phyloP scores from a whole-genome alignment of 2,329 filamentous ascomycete species.

The Myotisia sp. region DNA sequence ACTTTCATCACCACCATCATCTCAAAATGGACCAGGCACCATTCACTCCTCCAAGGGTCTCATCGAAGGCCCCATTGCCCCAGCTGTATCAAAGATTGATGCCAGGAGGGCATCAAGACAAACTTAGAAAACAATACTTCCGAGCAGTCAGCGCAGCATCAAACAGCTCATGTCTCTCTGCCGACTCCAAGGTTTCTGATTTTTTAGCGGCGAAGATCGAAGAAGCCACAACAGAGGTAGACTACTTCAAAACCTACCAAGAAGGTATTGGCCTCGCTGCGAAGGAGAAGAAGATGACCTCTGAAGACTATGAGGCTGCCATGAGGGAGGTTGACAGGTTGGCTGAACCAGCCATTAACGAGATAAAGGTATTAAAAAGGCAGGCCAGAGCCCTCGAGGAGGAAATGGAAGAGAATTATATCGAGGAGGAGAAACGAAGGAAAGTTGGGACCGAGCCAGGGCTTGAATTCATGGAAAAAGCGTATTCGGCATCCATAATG shows the following conservation, averaged over 20 bases:
- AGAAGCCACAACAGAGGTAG: background rate
- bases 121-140: background rate
- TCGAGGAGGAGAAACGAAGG: background rate
- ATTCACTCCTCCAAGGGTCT: no score
- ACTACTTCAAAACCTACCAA: background rate
- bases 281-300: background rate
- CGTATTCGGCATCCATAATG: background rate
- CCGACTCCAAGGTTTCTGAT: background rate
- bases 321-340: no score
- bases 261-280: background rate
- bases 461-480: background rate
- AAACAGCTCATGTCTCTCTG: background rate
- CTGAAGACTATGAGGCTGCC: background rate
- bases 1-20: no score
- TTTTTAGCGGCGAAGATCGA: slow-evolving; percentile 1
- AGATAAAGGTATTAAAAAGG: slow-evolving; percentile 5
- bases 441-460: background rate
- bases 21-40: no score
- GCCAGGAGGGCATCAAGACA: no score
- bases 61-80: no score
- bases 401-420: background rate
- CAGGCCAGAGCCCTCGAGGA: slow-evolving; percentile 2
- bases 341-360: background rate
- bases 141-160: background rate
- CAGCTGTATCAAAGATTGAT: no score